phyloP scores from a whole-genome alignment of 2,329 filamentous ascomycete genomes.

The Sporothrix inflata region DNA sequence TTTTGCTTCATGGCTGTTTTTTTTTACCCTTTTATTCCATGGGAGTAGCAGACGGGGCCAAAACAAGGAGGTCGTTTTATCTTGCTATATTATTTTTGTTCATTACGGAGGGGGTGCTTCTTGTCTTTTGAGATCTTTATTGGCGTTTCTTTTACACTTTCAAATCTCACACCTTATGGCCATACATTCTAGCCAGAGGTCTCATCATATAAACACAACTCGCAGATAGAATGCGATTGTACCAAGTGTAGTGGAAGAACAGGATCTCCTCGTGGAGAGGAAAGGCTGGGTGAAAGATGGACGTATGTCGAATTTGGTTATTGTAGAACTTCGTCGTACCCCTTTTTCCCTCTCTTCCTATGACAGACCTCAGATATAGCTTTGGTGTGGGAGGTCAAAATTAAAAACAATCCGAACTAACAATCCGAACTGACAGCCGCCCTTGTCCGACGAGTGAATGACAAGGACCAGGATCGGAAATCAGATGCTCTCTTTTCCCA shows the following conservation, averaged over 20 bases:
- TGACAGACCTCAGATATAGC: background rate
- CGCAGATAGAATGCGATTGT: background rate
- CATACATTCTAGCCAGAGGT: background rate
- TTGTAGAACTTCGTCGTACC: too few species aligned
- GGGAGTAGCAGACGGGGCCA: background rate
- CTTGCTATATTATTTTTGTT: background rate
- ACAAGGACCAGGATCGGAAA: background rate
- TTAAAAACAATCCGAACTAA: background rate
- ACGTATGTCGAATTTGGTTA: background rate
- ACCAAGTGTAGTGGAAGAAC: background rate
- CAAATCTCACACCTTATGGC: background rate
- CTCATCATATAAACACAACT: background rate
- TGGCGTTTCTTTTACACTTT: background rate
- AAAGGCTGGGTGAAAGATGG: background rate
- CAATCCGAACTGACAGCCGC: background rate
- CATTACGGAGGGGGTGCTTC: background rate
- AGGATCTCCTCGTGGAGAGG: too few species aligned
- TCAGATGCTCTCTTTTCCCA: too few species aligned
- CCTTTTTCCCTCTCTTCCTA: background rate
- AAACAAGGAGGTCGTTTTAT: background rate
- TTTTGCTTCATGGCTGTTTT: background rate
- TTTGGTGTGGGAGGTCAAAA: background rate
- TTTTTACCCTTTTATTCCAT: background rate
- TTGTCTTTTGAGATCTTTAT: background rate
- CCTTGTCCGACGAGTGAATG: background rate